Percentiles rank a stretch among this genome's conserved stretches.
These are phyloP conservation scores for Darksidea phi DNA, from an alignment of 495 filamentous ascomycete species.

Conservation along the genomic window DNA sequence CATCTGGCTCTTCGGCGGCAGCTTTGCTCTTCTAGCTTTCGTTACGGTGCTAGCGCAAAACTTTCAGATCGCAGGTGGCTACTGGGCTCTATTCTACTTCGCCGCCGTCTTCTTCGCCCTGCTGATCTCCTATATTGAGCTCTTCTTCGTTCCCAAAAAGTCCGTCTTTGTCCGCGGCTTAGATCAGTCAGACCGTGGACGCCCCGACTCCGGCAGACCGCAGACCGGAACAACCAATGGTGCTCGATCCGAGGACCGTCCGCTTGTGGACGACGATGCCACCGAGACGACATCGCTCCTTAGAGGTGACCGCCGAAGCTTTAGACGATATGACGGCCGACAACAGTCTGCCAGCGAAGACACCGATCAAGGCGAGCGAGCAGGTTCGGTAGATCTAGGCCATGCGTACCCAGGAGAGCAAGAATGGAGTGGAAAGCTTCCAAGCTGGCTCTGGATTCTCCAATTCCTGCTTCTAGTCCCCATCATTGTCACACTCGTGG, in stretches of 20 bases:
- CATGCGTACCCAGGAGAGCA: conserved; percentile 77
- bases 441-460: conserved; percentile 79
- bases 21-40: conserved; percentile 69
- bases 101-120: conserved; percentile 67
- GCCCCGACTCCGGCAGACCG: conserved; percentile 26
- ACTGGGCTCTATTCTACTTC: conserved; percentile 80
- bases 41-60: conserved; percentile 73
- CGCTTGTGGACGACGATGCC: conserved; percentile 55
- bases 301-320: conserved; percentile 59
- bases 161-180: conserved; percentile 55
- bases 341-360: conserved; percentile 34
- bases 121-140: conserved; percentile 57
- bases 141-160: conserved; percentile 75
- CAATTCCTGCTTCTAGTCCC: conserved; percentile 81
- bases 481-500: conserved; percentile 69
- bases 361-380: conserved; percentile 37
- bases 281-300: conserved; percentile 82
- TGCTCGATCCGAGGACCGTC: conserved; percentile 48
- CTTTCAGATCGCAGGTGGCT: conserved; percentile 69
- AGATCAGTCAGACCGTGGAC: conserved; percentile 7
- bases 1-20: conserved; percentile 76
- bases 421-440: conserved; percentile 74
- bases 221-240: conserved; percentile 39
- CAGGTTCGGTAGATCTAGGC: conserved; percentile 42
- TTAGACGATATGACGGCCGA: conserved; percentile 63